Evolutionary conservation across 495 filamentous ascomycete species (phyloP).

Genomic region (Ramalina intermedia): DNA sequence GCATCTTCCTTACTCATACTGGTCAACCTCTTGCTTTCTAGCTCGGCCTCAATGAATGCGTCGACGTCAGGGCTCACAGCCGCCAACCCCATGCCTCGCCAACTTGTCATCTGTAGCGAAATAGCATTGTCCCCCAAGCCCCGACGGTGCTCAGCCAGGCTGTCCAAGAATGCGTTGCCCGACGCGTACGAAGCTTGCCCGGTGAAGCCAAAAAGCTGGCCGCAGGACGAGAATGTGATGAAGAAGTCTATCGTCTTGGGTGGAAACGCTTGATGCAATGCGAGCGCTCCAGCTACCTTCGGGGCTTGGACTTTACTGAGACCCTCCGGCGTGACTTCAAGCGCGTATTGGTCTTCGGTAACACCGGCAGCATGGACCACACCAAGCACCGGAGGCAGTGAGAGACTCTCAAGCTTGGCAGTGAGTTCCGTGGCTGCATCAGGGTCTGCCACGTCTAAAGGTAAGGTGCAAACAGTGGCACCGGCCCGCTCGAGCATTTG

Average conservation of each 20-base stretch:
- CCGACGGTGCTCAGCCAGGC: constrained; percentile 21
- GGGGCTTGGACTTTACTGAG: constrained; percentile 24
- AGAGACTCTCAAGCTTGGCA: constrained; percentile 13
- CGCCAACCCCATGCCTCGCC: constrained; percentile 30
- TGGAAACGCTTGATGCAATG: constrained; percentile 25
- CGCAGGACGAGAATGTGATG: constrained; percentile 25
- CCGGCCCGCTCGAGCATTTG: constrained; percentile 18
- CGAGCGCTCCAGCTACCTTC: constrained; percentile 28
- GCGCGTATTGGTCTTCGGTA: constrained; percentile 25
- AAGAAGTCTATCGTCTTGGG: constrained; percentile 23
- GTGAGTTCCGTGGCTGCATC: constrained; percentile 10
- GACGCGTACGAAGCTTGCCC: constrained; percentile 24
- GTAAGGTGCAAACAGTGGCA: constrained; percentile 16
- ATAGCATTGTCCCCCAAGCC: constrained; percentile 24
- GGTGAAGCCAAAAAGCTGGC: constrained; percentile 22
- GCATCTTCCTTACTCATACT: constrained; percentile 28
- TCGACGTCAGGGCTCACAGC: constrained; percentile 17
- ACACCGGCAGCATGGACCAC: constrained; percentile 35
- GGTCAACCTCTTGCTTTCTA: constrained; percentile 29
- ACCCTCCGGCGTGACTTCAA: constrained; percentile 21
- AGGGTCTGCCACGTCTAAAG: constrained; percentile 17
- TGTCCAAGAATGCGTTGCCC: constrained; percentile 27
- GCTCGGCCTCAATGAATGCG: constrained; percentile 25
- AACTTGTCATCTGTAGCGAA: constrained; percentile 30
- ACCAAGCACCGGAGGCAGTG: constrained; percentile 24